Evolutionary conservation across 2,329 filamentous ascomycete species (phyloP), one percentile per base, ranked within the genome.

Genomic region (Cercospora nicotianae): DNA sequence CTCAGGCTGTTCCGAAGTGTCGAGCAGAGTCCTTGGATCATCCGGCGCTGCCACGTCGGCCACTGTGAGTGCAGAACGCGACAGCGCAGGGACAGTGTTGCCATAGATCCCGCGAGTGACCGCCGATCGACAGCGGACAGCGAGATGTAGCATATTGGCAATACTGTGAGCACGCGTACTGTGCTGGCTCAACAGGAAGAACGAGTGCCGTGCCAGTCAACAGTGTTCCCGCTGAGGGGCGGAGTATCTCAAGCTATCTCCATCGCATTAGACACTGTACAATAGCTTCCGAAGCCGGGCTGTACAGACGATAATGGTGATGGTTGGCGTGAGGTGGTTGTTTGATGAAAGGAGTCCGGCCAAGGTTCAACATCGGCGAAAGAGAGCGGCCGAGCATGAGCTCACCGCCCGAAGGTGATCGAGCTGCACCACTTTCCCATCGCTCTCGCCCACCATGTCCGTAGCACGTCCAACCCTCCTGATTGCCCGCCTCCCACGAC

Each of bases 401-500:
- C 55, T 59, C 55, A 59, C 55, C 55, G 55, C 55, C 55, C 28
- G 18, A 36, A 59, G 55, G 18, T 36, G 55, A 31, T 36, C 16
- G 23, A 59, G 55, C 55, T 59, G 28, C 55, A 36, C 30, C 16
- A 58, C 30, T 30, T 59, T 31, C 18, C 55, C 55, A 59, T 36
- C 31, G 55, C 55, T 36, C 55, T 36, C 55, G 55, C 55, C 55
- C 55, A 23, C 55, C 55, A 59, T 59, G 55, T 36, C 55, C 55
- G 55, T 31, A 58, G 28, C 55, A 55, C 61, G 45, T 36, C 45
- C 61, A 3, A 12, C 48, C 48, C 42, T 63, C 20, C 61, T 33
- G 9, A 63, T 23, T 42, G 45, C 61, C 36, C 60, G 61, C 64
- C 61, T 45, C 26, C 8, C 53, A 64, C 48, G 55, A 10, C 16